Conservation (phyloP, 768 basidiomycete species). For the Gautieria morchelliformis region DNA sequence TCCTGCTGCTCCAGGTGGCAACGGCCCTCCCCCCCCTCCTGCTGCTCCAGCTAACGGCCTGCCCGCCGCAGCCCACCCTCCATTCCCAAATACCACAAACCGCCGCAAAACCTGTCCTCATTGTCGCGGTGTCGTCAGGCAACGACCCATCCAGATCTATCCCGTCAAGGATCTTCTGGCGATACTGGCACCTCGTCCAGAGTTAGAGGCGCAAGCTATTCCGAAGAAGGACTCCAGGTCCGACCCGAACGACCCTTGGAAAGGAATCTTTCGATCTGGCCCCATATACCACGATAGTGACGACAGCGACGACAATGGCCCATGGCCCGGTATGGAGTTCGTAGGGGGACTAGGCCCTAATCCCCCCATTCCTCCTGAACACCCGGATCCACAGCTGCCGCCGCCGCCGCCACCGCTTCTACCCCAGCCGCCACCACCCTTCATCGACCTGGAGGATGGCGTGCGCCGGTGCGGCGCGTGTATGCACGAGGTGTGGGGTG, state of each 20-base stretch:
- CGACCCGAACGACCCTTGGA: neutral
- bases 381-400: neutral
- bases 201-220: neutral
- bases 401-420: neutral
- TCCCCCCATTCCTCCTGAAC: neutral
- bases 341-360: neutral
- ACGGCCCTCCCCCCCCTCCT: neutral
- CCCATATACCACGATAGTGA: neutral
- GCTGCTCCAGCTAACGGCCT: neutral
- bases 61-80: neutral
- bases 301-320: neutral
- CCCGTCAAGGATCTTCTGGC: neutral
- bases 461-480: constrained; percentile 5
- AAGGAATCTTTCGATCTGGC: neutral
- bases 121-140: neutral
- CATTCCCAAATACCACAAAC: neutral
- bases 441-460: neutral
- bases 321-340: neutral
- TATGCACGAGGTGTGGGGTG: constrained; percentile 4
- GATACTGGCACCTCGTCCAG: neutral
- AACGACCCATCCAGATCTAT: neutral
- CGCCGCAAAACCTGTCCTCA: neutral
- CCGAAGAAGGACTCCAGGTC: neutral
- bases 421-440: neutral
- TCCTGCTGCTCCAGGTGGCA: neutral